Percentiles rank a stretch among this genome's conserved stretches.
Evolutionary conservation across 1,139 yeast species (phyloP).

Genomic region (Kodamaea suecica): DNA sequence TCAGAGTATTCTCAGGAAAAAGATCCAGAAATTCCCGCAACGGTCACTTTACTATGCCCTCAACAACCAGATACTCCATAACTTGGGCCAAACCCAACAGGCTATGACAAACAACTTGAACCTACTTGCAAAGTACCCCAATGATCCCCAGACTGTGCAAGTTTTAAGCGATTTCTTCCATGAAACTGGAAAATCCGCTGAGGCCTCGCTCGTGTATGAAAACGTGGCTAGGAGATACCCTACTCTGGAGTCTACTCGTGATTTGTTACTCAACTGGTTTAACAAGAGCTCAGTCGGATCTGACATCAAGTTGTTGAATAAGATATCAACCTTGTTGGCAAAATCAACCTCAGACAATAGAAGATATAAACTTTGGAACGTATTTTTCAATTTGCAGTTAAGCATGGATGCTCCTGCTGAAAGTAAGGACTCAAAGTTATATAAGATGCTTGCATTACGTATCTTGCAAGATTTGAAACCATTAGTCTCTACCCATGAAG

Average conservation of each 20-base stretch:
- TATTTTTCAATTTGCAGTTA: constrained; percentile 13
- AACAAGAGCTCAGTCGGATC: constrained; percentile 33
- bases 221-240: constrained; percentile 56
- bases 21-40: constrained; percentile 54
- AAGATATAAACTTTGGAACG: constrained; percentile 13
- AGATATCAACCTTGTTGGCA: constrained; percentile 12
- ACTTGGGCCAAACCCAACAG: constrained; percentile 41
- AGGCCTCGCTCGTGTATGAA: constrained; percentile 49
- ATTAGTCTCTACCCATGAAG: constrained; percentile 52
- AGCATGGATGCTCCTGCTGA: constrained; percentile 5
- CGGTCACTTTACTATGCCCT: constrained; percentile 53
- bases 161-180: constrained; percentile 41
- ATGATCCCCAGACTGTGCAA: constrained; percentile 52
- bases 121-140: constrained; percentile 48
- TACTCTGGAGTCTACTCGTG: constrained; percentile 25
- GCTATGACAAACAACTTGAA: constrained; percentile 42
- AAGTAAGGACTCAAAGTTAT: constrained; percentile 43
- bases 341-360: constrained; percentile 10
- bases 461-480: constrained; percentile 47
- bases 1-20: constrained; percentile 44
- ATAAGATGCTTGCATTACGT: constrained; percentile 55
- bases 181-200: constrained; percentile 31
- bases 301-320: constrained; percentile 22
- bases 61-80: constrained; percentile 40
- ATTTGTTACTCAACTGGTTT: constrained; percentile 48